Evolutionary conservation across 257 asterid genomes (phyloP).

Genomic region (Nicotiana knightiana): DNA sequence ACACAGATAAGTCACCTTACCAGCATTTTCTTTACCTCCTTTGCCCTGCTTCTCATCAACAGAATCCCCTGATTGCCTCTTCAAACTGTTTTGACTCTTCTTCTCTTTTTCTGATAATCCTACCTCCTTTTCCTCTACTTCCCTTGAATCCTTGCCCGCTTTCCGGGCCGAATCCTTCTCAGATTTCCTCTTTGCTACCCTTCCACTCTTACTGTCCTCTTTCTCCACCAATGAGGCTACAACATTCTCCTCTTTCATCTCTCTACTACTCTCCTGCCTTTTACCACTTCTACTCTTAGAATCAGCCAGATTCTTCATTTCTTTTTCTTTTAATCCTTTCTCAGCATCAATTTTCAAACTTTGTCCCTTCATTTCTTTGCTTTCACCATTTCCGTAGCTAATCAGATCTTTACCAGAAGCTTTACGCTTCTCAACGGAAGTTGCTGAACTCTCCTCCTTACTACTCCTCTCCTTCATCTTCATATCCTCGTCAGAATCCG

Average conservation of each 20-base stretch:
- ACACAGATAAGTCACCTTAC: slow-evolving; percentile 53
- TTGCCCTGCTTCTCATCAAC: slow-evolving; percentile 60
- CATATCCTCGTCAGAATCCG: slow-evolving; percentile 54
- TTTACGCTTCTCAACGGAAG: slow-evolving; percentile 87
- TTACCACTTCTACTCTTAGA: slow-evolving; percentile 58
- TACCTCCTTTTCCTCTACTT: slow-evolving; percentile 59
- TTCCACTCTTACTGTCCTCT: slow-evolving; percentile 49
- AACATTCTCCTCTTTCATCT: too few relatives aligned
- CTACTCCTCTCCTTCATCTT: slow-evolving; percentile 50
- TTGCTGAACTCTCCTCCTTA: slow-evolving; percentile 40
- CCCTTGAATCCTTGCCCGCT: slow-evolving; percentile 48
- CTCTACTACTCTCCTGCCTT: slow-evolving; percentile 43
- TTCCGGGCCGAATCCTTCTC: slow-evolving; percentile 70
- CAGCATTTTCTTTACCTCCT: slow-evolving; percentile 63
- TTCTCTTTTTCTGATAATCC: slow-evolving; percentile 63
- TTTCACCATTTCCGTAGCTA: slow-evolving; percentile 60
- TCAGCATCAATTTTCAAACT: slow-evolving; percentile 40
- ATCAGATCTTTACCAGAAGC: slow-evolving; percentile 40
- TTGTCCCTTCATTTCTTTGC: slow-evolving; percentile 57
- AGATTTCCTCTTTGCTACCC: slow-evolving; percentile 73
- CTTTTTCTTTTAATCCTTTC: slow-evolving; percentile 45
- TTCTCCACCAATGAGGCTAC: slow-evolving; percentile 40
- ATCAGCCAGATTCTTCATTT: slow-evolving; percentile 50
- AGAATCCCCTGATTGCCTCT: slow-evolving; percentile 51
- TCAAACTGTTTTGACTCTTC: slow-evolving; percentile 42